These are phyloP conservation scores for Malus sylvestris DNA, from an alignment of 306 rosid species.

Conservation along the genomic window DNA sequence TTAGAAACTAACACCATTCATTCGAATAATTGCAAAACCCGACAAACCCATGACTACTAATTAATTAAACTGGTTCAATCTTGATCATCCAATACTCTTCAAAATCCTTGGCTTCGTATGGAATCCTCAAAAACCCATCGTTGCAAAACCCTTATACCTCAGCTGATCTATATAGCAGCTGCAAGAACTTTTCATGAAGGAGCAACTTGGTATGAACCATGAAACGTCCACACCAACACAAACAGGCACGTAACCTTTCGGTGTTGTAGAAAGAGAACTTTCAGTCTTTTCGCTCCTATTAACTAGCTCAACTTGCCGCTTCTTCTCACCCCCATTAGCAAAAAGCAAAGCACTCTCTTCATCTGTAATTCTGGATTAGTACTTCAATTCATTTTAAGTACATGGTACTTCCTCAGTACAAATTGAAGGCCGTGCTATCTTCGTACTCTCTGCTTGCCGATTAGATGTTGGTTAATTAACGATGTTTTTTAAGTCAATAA, in stretches of 20 bases:
- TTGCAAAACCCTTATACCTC: slow-evolving; percentile 40
- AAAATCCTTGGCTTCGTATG: slow-evolving; percentile 36
- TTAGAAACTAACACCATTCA: no score
- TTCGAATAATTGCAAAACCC: background rate
- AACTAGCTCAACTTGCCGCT: slow-evolving; percentile 24
- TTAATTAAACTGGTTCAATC: background rate
- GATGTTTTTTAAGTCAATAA: no score
- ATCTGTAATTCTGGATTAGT: no score
- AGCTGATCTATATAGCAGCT: slow-evolving; percentile 28
- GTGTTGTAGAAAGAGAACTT: slow-evolving; percentile 1
- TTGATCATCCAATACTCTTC: slow-evolving; percentile 36
- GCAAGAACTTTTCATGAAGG: slow-evolving; percentile 32
- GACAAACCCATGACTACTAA: no score
- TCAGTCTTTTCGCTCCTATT: slow-evolving; percentile 10
- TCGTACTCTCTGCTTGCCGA: no score
- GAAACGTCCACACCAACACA: slow-evolving; percentile 39
- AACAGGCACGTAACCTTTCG: slow-evolving; percentile 41
- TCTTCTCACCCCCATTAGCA: slow-evolving; percentile 36
- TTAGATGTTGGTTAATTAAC: no score
- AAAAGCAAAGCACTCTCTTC: background rate
- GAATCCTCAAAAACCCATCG: slow-evolving; percentile 49
- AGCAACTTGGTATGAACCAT: slow-evolving; percentile 32
- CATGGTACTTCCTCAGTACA: no score
- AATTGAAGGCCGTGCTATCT: no score
- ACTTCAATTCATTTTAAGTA: no score